Evolutionary conservation across 495 filamentous ascomycete species (phyloP).

Genomic region (Hyaloscypha bicolor): DNA sequence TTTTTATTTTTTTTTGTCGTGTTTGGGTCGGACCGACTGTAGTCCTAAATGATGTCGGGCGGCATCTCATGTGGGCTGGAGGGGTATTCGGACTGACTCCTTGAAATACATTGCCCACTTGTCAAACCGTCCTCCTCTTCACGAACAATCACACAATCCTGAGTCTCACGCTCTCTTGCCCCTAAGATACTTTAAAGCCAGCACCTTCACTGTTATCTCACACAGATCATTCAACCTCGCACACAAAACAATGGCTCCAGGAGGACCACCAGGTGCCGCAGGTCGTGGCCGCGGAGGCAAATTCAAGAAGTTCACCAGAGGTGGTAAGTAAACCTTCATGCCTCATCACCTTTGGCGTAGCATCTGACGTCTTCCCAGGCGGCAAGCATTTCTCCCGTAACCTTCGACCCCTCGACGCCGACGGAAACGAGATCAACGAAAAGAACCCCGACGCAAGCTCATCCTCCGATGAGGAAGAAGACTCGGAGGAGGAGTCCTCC

Average conservation of each 20-base stretch:
- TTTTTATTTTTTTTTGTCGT: no score
- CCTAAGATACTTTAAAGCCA: background rate
- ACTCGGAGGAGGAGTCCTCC: conserved; percentile 49
- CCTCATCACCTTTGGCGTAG: background rate
- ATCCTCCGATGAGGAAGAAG: conserved; percentile 49
- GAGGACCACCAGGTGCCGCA: conserved; percentile 50
- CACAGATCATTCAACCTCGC: background rate
- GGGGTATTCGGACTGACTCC: conserved; percentile 1
- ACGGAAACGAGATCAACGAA: conserved; percentile 77
- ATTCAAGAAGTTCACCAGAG: conserved; percentile 89
- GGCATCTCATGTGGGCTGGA: background rate
- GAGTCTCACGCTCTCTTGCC: background rate
- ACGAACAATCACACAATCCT: background rate
- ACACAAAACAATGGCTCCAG: conserved; percentile 57
- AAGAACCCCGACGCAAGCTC: conserved; percentile 52
- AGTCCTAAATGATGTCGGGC: background rate
- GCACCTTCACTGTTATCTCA: background rate
- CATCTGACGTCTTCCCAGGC: conserved; percentile 52
- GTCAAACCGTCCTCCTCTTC: background rate
- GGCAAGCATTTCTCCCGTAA: conserved; percentile 94
- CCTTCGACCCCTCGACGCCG: conserved; percentile 80
- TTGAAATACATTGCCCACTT: background rate
- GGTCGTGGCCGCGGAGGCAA: conserved; percentile 82
- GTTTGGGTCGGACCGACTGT: no score
- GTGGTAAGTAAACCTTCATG: conserved; percentile 59